Percentiles rank a stretch among this genome's conserved stretches.
phyloP scores from a whole-genome alignment of 257 asterid species.

The Solanum lycopersicoides region DNA sequence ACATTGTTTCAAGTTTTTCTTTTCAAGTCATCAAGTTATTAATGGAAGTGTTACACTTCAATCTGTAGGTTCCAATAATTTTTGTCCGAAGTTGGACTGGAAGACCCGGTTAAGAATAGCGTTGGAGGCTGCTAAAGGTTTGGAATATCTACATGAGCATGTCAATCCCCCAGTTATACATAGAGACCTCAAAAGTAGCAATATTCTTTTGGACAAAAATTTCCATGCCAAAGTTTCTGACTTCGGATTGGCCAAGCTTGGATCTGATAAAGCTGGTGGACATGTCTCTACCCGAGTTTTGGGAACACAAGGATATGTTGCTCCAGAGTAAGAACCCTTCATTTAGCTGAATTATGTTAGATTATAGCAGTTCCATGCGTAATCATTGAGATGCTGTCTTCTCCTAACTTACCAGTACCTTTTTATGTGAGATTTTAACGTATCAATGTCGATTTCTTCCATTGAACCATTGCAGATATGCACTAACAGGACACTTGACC shows the following conservation, averaged over 20 bases:
- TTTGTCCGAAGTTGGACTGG: slow-evolving; percentile 63
- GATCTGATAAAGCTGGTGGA: slow-evolving; percentile 85
- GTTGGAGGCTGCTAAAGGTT: slow-evolving; percentile 87
- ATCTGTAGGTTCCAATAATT: slow-evolving; percentile 32
- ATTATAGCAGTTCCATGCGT: background rate
- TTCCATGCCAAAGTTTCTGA: slow-evolving; percentile 91
- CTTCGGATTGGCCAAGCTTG: slow-evolving; percentile 81
- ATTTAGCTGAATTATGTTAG: background rate
- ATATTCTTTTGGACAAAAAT: slow-evolving; percentile 65
- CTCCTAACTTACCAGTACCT: background rate
- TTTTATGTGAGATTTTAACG: background rate
- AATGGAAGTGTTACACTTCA: background rate
- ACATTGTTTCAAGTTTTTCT: background rate
- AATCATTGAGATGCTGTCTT: background rate
- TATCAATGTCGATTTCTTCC: background rate
- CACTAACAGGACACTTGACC: slow-evolving; percentile 84
- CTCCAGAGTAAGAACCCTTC: slow-evolving; percentile 61
- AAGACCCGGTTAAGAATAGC: slow-evolving; percentile 77
- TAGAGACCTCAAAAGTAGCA: slow-evolving; percentile 91
- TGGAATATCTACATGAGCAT: slow-evolving; percentile 87
- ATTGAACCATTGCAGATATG: slow-evolving; percentile 39
- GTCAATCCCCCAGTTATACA: slow-evolving; percentile 79
- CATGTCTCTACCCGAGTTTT: slow-evolving; percentile 88
- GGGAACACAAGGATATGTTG: slow-evolving; percentile 97
- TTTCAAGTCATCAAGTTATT: background rate